These are phyloP conservation scores for Calocybe cyanea DNA, from an alignment of 768 basidiomycete species.

Conservation along the genomic window DNA sequence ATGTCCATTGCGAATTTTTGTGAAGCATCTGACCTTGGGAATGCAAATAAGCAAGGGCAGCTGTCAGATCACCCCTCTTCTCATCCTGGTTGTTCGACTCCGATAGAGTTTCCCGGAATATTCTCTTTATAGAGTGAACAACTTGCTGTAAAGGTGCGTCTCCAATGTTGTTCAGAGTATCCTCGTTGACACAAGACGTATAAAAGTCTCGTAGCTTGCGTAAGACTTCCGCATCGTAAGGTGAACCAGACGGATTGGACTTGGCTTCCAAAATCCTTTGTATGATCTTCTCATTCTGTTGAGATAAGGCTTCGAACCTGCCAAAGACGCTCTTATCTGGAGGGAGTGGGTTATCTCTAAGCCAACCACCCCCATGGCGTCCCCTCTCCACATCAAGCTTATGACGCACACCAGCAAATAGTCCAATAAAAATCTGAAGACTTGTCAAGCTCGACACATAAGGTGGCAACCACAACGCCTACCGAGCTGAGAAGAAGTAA, in stretches of 20 bases:
- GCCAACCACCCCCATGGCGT: slow-evolving; percentile 60
- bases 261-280: slow-evolving; percentile 63
- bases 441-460: neutral
- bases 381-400: slow-evolving; percentile 52
- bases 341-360: slow-evolving; percentile 77
- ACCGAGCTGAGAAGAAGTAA: slow-evolving; percentile 77
- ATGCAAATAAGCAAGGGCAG: slow-evolving; percentile 81
- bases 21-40: slow-evolving; percentile 62
- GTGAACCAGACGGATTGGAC: slow-evolving; percentile 33
- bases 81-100: slow-evolving; percentile 13
- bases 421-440: slow-evolving; percentile 75
- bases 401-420: slow-evolving; percentile 88
- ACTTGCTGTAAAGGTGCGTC: slow-evolving; percentile 66
- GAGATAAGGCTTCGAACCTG: slow-evolving; percentile 66
- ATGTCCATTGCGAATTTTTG: neutral
- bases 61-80: slow-evolving; percentile 62
- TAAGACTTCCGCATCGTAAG: slow-evolving; percentile 43
- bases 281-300: slow-evolving; percentile 77
- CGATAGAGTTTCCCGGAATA: slow-evolving; percentile 39
- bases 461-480: slow-evolving; percentile 15
- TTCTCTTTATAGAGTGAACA: slow-evolving; percentile 52
- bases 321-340: slow-evolving; percentile 76
- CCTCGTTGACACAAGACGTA: slow-evolving; percentile 77
- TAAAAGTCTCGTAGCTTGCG: slow-evolving; percentile 72
- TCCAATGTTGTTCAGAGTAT: slow-evolving; percentile 70